Conservation (phyloP, 2,329 filamentous ascomycete species). For the Remersonia thermophila region DNA sequence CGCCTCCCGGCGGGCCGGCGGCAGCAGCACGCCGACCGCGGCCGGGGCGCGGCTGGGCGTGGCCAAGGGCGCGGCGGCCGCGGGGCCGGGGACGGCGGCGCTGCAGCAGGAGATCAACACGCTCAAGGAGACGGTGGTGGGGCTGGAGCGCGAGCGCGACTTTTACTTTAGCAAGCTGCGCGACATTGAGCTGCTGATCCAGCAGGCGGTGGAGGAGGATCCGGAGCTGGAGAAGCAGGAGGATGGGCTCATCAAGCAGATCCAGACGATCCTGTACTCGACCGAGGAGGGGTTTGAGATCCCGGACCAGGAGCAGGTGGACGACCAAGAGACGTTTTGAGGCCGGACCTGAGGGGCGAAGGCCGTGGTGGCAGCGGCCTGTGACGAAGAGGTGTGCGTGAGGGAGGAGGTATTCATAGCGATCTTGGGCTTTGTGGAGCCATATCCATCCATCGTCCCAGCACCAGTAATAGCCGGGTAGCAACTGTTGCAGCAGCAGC, state of each 20-base stretch:
- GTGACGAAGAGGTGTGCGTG: slow-evolving; percentile 9
- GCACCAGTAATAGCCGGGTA: too few relatives aligned
- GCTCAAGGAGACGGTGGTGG: slow-evolving; percentile 89
- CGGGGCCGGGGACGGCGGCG: slow-evolving; percentile 54
- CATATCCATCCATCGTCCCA: too few relatives aligned
- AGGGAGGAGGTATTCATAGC: too few relatives aligned
- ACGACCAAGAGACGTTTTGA: slow-evolving; percentile 73
- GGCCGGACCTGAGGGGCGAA: neutral
- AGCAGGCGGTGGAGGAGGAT: slow-evolving; percentile 84
- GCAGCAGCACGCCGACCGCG: slow-evolving; percentile 54
- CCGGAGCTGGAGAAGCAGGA: slow-evolving; percentile 92
- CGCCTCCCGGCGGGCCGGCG: slow-evolving; percentile 24
- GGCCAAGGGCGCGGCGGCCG: slow-evolving; percentile 35
- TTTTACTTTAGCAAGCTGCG: slow-evolving; percentile 99
- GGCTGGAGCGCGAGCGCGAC: slow-evolving; percentile 89
- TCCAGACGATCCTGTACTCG: slow-evolving; percentile 93
- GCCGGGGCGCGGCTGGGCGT: slow-evolving; percentile 36
- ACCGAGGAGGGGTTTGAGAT: slow-evolving; percentile 92
- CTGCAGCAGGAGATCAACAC: slow-evolving; percentile 76
- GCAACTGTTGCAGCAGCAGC: too few relatives aligned
- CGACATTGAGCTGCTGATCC: slow-evolving; percentile 89
- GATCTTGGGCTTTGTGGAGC: too few relatives aligned
- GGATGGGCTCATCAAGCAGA: slow-evolving; percentile 82
- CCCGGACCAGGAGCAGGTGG: slow-evolving; percentile 60
- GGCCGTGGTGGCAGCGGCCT: slow-evolving; percentile 3